These are phyloP conservation scores for Melaleuca alternifolia DNA, from an alignment of 345 rosid species.

Conservation along the genomic window DNA sequence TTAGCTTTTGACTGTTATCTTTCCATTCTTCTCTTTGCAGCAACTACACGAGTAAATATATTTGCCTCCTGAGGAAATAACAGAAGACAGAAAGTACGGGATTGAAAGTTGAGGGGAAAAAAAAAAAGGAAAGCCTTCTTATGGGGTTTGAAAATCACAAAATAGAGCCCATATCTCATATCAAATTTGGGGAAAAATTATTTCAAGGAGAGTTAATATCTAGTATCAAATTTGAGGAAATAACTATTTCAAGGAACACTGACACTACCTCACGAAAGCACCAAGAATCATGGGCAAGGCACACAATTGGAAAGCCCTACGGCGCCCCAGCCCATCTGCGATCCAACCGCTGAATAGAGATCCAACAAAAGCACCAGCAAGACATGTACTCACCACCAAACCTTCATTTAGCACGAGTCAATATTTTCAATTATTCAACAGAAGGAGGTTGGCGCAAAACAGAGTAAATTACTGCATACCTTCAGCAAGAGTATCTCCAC, in stretches of 20 bases:
- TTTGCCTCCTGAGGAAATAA: not conserved
- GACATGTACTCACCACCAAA: conserved; percentile 87
- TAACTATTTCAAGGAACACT: not conserved
- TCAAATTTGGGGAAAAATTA: not conserved
- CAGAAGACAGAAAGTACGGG: not conserved
- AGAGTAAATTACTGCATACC: conserved; percentile 21
- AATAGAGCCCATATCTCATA: not conserved
- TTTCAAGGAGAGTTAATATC: not conserved
- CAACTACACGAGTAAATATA: not conserved
- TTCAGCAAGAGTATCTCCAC: conserved; percentile 84
- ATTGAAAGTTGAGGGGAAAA: not conserved
- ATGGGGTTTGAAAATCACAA: not conserved
- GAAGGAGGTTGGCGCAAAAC: not conserved
- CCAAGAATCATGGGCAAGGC: conserved; percentile 90
- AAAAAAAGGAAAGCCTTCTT: not conserved
- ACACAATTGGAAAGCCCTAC: conserved; percentile 81
- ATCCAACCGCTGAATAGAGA: conserved; percentile 77
- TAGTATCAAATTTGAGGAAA: not conserved
- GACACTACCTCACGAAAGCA: conserved; percentile 58
- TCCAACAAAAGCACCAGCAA: conserved; percentile 82
- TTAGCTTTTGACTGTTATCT: not conserved
- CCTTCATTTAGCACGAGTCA: conserved; percentile 31
- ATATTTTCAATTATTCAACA: not conserved
- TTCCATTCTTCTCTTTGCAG: not conserved
- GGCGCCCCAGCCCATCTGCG: conserved; percentile 80